phyloP scores from a whole-genome alignment of 805 yeast genomes.

The Saccharomyces jurei region DNA sequence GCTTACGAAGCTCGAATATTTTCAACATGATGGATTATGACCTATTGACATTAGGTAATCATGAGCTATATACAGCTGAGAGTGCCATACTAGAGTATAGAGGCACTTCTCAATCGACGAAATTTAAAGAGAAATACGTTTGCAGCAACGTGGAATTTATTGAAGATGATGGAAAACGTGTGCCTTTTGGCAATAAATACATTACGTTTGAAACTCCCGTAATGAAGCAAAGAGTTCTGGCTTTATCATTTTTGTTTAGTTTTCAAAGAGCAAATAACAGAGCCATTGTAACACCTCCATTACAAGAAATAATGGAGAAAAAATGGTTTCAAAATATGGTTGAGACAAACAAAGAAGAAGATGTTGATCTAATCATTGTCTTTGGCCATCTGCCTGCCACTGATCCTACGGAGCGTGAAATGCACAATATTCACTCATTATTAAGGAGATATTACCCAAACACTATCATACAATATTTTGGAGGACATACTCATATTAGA shows the following conservation, averaged over 20 bases:
- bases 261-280: conserved; percentile 50
- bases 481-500: conserved; percentile 90
- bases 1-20: conserved; percentile 50
- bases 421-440: conserved; percentile 31
- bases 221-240: conserved; percentile 44
- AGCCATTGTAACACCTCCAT: conserved; percentile 53
- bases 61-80: conserved; percentile 69
- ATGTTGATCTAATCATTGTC: conserved; percentile 59
- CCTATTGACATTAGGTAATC: conserved; percentile 80
- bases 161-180: conserved; percentile 36
- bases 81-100: conserved; percentile 61
- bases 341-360: conserved; percentile 28
- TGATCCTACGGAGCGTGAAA: conserved; percentile 30
- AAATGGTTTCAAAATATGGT: conserved; percentile 56
- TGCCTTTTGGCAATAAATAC: conserved; percentile 61
- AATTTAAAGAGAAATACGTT: conserved; percentile 57
- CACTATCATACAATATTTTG: conserved; percentile 72
- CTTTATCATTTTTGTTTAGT: conserved; percentile 75
- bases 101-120: conserved; percentile 40
- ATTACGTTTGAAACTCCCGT: conserved; percentile 58
- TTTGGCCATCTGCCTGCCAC: conserved; percentile 74
- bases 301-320: conserved; percentile 43
- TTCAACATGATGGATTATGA: conserved; percentile 66
- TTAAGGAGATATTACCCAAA: conserved; percentile 55
- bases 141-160: conserved; percentile 62